Conservation (phyloP, 176 grass and related monocot species). For the Puccinellia tenuiflora region DNA sequence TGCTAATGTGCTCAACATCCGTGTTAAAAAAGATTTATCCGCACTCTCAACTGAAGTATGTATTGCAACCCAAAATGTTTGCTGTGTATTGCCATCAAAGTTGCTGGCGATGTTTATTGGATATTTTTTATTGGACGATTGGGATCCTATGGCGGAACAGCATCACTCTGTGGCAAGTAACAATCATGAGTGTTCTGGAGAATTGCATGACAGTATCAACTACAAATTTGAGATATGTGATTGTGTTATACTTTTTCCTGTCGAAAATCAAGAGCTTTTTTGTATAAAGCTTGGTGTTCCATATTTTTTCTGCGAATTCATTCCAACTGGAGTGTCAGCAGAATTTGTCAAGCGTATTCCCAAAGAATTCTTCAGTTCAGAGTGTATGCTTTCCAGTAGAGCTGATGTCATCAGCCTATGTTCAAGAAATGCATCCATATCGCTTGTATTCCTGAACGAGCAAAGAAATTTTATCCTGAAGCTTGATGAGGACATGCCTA, state of each 20-base stretch:
- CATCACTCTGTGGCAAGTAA: conserved; percentile 35
- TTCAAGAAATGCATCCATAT: conserved; percentile 63
- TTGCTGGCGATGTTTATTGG: conserved; percentile 76
- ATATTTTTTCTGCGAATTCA: conserved; percentile 63
- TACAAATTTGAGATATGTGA: conserved; percentile 87
- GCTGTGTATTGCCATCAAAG: conserved; percentile 72
- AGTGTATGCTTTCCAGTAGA: conserved; percentile 45
- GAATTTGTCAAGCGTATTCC: conserved; percentile 60
- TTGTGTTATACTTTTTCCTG: conserved; percentile 69
- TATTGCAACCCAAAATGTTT: conserved; percentile 76
- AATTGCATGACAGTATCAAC: conserved; percentile 30
- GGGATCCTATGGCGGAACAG: conserved; percentile 50
- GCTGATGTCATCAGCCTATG: conserved; percentile 53
- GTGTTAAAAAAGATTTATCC: conserved; percentile 52
- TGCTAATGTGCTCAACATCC: conserved; percentile 56
- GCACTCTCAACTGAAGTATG: conserved; percentile 56
- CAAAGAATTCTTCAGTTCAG: conserved; percentile 60
- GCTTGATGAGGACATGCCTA: conserved; percentile 55
- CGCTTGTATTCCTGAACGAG: conserved; percentile 47
- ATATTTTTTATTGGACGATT: conserved; percentile 90
- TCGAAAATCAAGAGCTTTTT: conserved; percentile 53
- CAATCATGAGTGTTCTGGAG: conserved; percentile 22
- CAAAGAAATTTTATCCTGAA: conserved; percentile 40
- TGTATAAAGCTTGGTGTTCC: conserved; percentile 65
- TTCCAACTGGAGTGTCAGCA: conserved; percentile 42